Base-by-base conservation (phyloP, 2,329 filamentous ascomycete genomes). In the Colletotrichum sp. region DNA sequence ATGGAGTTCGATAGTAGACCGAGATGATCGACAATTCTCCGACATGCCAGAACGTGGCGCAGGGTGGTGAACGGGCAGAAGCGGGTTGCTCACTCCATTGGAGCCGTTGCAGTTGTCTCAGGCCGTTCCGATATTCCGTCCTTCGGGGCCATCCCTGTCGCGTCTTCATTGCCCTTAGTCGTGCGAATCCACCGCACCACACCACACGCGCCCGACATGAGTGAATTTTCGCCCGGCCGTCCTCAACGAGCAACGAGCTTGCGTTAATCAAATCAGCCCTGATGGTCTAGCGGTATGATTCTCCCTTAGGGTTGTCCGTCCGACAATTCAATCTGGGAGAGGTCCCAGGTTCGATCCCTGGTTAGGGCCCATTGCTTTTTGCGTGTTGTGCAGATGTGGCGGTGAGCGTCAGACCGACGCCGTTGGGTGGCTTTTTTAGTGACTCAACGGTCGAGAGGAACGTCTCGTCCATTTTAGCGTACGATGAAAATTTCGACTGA, bases 211-310 rank as follows among this genome's bases (percentile, higher is more conserved):
- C 60, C 16, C 27, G 7, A 15, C 55, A n/a, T 74, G 6, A 66
- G 6, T 1, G 5, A 13, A 48, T 59, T 25, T 65, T 12, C 28
- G 4, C 5, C 11, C 3, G 0, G 0, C 5, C 1, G 3, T 8
- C n/a, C 0, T 1, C 55, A 64, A 39, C 9, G 4, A 36, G 27
- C 16, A 52, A 12, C 3, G 28, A 66, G 11, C 16, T 16, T 16
- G 6, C 25, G 19, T n/a, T 0, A 13, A n/a, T 5, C 6, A 15
- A 34, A 48, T 27, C 16, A 44, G 67, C 72, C 72, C 72, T 74
- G 72, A 74, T 74, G 72, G 72, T 74, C 72, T 74, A 74, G 72
- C 72, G 72, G 72, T 74, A 74, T 74, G 72, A 74, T 74, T 74
- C 72, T 74, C 72, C 72, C 72, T 74, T 74, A 74, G 72, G 72